Conservation (phyloP, 768 basidiomycete genomes). For the Naematelia aurantialba region DNA sequence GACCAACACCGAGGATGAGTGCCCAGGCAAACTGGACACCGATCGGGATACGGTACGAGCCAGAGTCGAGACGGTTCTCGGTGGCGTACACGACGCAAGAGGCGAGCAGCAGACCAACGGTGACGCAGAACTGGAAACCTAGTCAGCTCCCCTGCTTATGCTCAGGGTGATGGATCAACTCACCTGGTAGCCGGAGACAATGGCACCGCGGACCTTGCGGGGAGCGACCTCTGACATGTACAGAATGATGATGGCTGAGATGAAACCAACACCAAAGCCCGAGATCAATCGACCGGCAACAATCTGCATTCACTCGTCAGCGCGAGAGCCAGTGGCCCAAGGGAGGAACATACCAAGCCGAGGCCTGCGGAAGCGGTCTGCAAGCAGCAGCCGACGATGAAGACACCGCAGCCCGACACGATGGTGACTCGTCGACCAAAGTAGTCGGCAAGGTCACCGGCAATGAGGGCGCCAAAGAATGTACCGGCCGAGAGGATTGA, state of each 20-base stretch:
- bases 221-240: slow-evolving; percentile 52
- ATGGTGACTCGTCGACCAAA: slow-evolving; percentile 44
- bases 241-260: slow-evolving; percentile 50
- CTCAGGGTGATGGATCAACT: slow-evolving; percentile 6
- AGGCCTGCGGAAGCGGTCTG: slow-evolving; percentile 47
- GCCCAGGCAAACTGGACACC: slow-evolving; percentile 48
- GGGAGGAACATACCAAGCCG: slow-evolving; percentile 30
- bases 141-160: background rate
- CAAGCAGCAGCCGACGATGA: slow-evolving; percentile 44
- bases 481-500: slow-evolving; percentile 53
- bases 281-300: slow-evolving; percentile 49
- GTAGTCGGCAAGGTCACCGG: slow-evolving; percentile 52
- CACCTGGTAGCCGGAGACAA: slow-evolving; percentile 51
- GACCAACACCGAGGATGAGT: slow-evolving; percentile 47
- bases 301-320: slow-evolving; percentile 14
- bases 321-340: background rate
- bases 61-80: slow-evolving; percentile 43
- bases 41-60: slow-evolving; percentile 51
- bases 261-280: slow-evolving; percentile 44
- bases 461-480: slow-evolving; percentile 52
- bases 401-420: slow-evolving; percentile 32
- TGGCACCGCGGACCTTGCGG: slow-evolving; percentile 49
- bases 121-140: slow-evolving; percentile 39
- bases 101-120: slow-evolving; percentile 50
- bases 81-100: slow-evolving; percentile 50